phyloP scores from a whole-genome alignment of 352 stramenopile species.

The Globisporangium apiculatum region DNA sequence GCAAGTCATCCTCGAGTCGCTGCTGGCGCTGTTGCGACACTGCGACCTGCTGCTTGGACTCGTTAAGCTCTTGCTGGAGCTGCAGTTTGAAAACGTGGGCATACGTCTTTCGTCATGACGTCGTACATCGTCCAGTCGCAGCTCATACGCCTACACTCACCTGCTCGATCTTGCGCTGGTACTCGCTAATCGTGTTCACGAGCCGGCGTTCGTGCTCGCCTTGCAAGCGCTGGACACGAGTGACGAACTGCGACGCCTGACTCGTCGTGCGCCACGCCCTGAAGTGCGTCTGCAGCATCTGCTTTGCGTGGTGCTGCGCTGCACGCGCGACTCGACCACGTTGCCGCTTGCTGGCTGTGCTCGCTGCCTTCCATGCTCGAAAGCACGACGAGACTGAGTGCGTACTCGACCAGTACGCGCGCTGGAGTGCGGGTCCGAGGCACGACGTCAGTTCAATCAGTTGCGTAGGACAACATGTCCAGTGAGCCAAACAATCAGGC shows the following conservation, averaged over 20 bases:
- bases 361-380: slow-evolving; percentile 19
- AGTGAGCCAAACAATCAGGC: too few species aligned
- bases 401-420: slow-evolving; percentile 16
- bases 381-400: slow-evolving; percentile 21
- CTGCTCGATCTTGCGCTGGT: slow-evolving; percentile 37
- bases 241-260: slow-evolving; percentile 6
- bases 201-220: slow-evolving; percentile 21
- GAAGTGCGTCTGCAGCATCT: slow-evolving; percentile 4
- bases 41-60: slow-evolving; percentile 22
- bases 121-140: not conserved
- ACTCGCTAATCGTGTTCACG: slow-evolving; percentile 24
- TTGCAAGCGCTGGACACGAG: slow-evolving; percentile 22
- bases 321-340: slow-evolving; percentile 6
- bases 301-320: slow-evolving; percentile 14
- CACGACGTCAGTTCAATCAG: too few species aligned
- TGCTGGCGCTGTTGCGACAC: slow-evolving; percentile 33
- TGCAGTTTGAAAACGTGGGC: not conserved
- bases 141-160: slow-evolving; percentile 1
- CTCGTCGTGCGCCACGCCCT: slow-evolving; percentile 7
- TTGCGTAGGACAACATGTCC: too few species aligned
- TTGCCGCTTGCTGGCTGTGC: not conserved
- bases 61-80: slow-evolving; percentile 37
- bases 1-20: slow-evolving; percentile 53
- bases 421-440: slow-evolving; percentile 7
- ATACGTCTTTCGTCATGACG: too few species aligned